These are phyloP conservation scores for Backusella macrospora DNA, from an alignment of 192 early-diverging fungal genomes.

Conservation along the genomic window DNA sequence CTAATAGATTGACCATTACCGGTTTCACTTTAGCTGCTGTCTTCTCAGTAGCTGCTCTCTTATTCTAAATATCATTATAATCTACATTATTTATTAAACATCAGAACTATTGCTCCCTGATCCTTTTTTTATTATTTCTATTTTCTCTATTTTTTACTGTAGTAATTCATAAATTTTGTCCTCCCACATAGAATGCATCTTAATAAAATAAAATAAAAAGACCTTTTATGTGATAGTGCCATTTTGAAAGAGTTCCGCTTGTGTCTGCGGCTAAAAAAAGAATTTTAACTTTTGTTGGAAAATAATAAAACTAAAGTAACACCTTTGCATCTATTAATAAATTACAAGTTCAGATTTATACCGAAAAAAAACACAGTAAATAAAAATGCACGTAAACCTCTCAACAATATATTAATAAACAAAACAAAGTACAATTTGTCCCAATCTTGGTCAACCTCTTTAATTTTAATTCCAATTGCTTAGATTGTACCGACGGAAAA, in stretches of 20 bases:
- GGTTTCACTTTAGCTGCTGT: neutral
- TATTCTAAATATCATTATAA: slow-evolving; percentile 6
- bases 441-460: neutral
- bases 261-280: slow-evolving; percentile 7
- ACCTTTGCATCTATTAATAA: no score
- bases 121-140: neutral
- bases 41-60: neutral
- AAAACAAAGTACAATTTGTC: neutral
- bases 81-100: slow-evolving; percentile 11
- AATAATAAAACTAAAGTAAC: neutral
- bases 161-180: slow-evolving; percentile 38
- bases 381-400: no score
- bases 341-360: neutral
- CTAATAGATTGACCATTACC: neutral
- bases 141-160: slow-evolving; percentile 25
- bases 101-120: neutral
- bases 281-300: slow-evolving; percentile 5
- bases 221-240: neutral
- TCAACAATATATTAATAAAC: no score
- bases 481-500: neutral
- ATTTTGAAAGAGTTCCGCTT: neutral
- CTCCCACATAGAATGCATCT: neutral
- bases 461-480: neutral
- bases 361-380: neutral
- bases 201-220: neutral